Percentiles rank a stretch among this genome's conserved stretches.
phyloP scores from a whole-genome alignment of 495 filamentous ascomycete genomes.

The Hypomontagnella submonticulosa region DNA sequence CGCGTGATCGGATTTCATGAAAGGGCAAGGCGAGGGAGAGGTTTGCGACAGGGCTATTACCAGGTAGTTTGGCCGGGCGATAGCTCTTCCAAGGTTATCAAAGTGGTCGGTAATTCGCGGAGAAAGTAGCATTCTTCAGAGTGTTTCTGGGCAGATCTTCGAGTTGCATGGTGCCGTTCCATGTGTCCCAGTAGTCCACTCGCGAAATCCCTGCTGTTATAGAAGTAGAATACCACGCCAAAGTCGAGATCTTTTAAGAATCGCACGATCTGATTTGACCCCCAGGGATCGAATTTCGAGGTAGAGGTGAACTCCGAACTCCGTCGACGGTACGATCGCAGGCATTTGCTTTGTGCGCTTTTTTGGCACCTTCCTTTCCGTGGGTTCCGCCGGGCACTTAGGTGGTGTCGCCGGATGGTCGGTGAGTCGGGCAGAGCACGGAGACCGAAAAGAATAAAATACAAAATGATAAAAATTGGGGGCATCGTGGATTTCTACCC shows the following conservation, averaged over 20 bases:
- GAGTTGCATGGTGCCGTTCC: slow-evolving; percentile 26
- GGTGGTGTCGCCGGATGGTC: slow-evolving; percentile 21
- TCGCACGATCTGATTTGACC: slow-evolving; percentile 21
- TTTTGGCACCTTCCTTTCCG: neutral
- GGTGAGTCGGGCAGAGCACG: slow-evolving; percentile 30
- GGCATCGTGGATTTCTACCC: slow-evolving; percentile 15
- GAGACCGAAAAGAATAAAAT: slow-evolving; percentile 31
- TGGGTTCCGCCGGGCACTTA: neutral
- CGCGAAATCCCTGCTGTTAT: no score
- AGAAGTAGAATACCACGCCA: no score
- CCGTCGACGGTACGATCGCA: slow-evolving; percentile 10
- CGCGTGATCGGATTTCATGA: slow-evolving; percentile 36
- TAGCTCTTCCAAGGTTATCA: slow-evolving; percentile 9
- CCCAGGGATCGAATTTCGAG: neutral
- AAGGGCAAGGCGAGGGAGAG: neutral
- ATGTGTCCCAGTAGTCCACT: no score
- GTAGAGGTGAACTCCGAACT: slow-evolving; percentile 25
- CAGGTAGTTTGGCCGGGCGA: slow-evolving; percentile 6
- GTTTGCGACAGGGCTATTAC: no score
- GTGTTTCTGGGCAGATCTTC: slow-evolving; percentile 38
- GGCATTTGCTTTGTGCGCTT: neutral
- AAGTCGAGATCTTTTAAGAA: neutral
- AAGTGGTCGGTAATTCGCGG: slow-evolving; percentile 32
- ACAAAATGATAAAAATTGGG: no score
- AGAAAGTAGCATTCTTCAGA: slow-evolving; percentile 23